Evolutionary conservation across 2,329 filamentous ascomycete species (phyloP).

Genomic region (Xylaria digitata): DNA sequence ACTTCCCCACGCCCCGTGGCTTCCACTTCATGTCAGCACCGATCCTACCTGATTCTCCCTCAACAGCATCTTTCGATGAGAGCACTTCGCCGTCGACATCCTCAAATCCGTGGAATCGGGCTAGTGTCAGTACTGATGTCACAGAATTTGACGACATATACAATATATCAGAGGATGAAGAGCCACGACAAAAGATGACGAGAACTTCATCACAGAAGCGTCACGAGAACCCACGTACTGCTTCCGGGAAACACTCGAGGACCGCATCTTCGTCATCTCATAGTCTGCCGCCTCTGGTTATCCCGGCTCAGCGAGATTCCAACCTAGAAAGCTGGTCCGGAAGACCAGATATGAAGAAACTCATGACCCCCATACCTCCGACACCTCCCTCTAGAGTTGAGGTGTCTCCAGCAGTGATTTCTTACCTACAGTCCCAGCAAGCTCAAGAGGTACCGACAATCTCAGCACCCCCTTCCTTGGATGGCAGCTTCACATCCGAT

Average conservation of each 20-base stretch:
- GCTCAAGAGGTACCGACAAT: constrained; percentile 75
- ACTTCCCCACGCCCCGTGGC: constrained; percentile 79
- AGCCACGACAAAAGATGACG: constrained; percentile 59
- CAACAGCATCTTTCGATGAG: constrained; percentile 64
- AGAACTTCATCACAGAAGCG: constrained; percentile 54
- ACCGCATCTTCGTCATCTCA: constrained; percentile 53
- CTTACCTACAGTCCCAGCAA: constrained; percentile 73
- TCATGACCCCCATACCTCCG: constrained; percentile 68
- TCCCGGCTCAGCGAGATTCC: constrained; percentile 57
- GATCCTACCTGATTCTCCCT: constrained; percentile 70
- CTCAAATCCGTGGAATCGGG: constrained; percentile 71
- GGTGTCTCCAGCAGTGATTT: constrained; percentile 80
- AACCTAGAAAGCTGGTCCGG: constrained; percentile 58
- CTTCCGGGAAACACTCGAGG: constrained; percentile 57
- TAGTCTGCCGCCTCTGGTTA: constrained; percentile 63
- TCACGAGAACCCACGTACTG: constrained; percentile 50
- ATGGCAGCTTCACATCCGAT: constrained; percentile 89
- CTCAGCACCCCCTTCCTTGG: constrained; percentile 86
- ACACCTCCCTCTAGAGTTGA: constrained; percentile 75
- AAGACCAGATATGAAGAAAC: constrained; percentile 58
- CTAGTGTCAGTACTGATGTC: constrained; percentile 71
- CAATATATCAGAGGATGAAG: constrained; percentile 84
- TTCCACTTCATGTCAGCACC: constrained; percentile 72
- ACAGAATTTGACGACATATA: constrained; percentile 90
- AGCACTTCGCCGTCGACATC: constrained; percentile 62